Percentiles rank a stretch among this genome's conserved stretches.
phyloP scores from a whole-genome alignment of 148 eudicot genomes.

The Silene latifolia region DNA sequence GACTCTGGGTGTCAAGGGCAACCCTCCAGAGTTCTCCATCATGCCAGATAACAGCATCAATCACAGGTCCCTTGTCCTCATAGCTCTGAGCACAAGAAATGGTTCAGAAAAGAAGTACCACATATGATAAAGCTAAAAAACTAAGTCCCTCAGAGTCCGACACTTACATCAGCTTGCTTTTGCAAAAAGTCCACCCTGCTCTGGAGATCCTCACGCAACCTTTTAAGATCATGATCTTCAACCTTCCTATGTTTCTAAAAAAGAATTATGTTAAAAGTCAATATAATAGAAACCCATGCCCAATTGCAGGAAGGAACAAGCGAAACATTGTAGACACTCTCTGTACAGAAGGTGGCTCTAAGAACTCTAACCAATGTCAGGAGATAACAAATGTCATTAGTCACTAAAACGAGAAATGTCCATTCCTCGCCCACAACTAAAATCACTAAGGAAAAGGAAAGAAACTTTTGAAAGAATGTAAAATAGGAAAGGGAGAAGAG shows the following conservation, averaged over 20 bases:
- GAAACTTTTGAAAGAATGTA: not conserved
- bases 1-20: slow-evolving; percentile 90
- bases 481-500: not conserved
- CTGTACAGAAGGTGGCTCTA: not conserved
- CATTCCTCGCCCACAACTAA: not conserved
- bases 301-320: not conserved
- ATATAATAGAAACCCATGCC: not conserved
- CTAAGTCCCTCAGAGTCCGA: not conserved
- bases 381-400: slow-evolving; percentile 8
- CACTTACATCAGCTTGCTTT: slow-evolving; percentile 78
- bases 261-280: slow-evolving; percentile 6
- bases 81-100: slow-evolving; percentile 47
- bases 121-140: not conserved
- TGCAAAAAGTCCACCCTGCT: slow-evolving; percentile 69
- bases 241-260: slow-evolving; percentile 56
- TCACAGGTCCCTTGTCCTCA: slow-evolving; percentile 94
- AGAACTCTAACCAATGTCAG: not conserved
- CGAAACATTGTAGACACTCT: not conserved
- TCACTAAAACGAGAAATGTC: not conserved
- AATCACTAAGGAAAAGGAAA: not conserved
- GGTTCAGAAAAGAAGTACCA: slow-evolving; percentile 10
- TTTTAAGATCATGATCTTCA: slow-evolving; percentile 69
- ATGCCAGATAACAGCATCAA: slow-evolving; percentile 99
- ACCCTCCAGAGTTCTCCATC: slow-evolving; percentile 97
- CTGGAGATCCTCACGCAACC: slow-evolving; percentile 80